These are phyloP conservation scores for Lachancea cidri DNA, from an alignment of 805 yeast species.

Conservation along the genomic window DNA sequence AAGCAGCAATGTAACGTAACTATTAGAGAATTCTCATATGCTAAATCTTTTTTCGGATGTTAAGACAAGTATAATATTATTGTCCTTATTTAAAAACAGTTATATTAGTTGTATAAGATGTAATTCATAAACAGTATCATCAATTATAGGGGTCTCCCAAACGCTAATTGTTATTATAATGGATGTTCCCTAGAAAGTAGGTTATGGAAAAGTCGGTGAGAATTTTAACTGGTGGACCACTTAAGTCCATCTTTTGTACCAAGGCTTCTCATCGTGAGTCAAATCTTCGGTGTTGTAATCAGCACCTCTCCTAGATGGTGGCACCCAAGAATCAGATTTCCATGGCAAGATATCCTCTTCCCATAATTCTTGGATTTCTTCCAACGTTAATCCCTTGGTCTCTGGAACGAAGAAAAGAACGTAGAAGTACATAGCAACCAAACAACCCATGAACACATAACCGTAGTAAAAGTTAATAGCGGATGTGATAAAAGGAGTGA, in stretches of 20 bases:
- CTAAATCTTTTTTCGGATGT: no score
- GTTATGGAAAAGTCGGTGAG: no score
- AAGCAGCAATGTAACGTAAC: no score
- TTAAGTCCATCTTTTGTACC: background rate
- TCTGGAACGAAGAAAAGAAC: conserved; percentile 67
- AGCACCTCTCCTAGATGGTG: conserved; percentile 35
- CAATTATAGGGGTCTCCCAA: no score
- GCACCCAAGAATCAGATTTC: conserved; percentile 45
- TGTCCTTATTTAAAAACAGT: no score
- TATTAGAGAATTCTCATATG: no score
- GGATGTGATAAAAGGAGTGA: conserved; percentile 64
- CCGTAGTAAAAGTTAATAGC: conserved; percentile 68
- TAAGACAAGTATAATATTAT: no score
- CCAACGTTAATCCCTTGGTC: conserved; percentile 74
- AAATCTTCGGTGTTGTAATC: conserved; percentile 5
- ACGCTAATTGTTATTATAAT: no score
- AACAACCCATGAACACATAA: conserved; percentile 52
- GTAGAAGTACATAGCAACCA: conserved; percentile 50
- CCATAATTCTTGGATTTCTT: conserved; percentile 66
- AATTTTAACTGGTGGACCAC: no score
- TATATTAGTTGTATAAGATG: no score
- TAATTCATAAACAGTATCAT: no score
- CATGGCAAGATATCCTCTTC: conserved; percentile 37
- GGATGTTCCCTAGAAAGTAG: no score
- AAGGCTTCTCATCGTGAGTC: background rate